phyloP scores from a whole-genome alignment of 352 stramenopile genomes.

The Plasmopara halstedii region DNA sequence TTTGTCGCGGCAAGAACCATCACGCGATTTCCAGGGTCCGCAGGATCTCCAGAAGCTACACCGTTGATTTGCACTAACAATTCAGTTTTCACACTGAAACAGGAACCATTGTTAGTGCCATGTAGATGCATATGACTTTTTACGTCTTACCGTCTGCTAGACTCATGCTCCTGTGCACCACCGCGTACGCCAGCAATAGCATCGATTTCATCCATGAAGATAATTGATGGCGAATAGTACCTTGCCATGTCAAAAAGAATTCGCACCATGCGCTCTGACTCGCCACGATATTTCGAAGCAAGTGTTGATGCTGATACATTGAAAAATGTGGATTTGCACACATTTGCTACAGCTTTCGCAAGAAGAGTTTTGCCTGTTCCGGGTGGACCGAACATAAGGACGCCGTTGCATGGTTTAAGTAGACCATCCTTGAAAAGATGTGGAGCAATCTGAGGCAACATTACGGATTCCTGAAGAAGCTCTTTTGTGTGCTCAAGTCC shows the following conservation, averaged over 20 bases:
- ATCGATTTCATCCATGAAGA: constrained; percentile 99
- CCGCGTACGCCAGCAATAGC: constrained; percentile 76
- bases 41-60: constrained; percentile 52
- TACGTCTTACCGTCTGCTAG: constrained; percentile 47
- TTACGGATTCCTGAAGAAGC: constrained; percentile 71
- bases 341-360: constrained; percentile 86
- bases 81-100: constrained; percentile 91
- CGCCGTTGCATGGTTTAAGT: constrained; percentile 71
- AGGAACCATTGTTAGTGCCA: background rate
- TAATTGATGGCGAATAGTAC: constrained; percentile 94
- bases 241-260: constrained; percentile 97
- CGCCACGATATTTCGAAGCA: constrained; percentile 89
- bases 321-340: constrained; percentile 97
- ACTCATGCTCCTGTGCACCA: constrained; percentile 71
- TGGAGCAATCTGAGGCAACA: constrained; percentile 74
- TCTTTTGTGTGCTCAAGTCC: constrained; percentile 71
- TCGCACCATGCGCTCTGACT: constrained; percentile 94
- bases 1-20: constrained; percentile 95
- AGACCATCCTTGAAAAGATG: constrained; percentile 76
- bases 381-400: constrained; percentile 80
- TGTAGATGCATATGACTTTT: background rate
- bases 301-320: constrained; percentile 91
- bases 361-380: constrained; percentile 89
- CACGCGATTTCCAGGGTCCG: constrained; percentile 38
- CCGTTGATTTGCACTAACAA: constrained; percentile 98